These are phyloP conservation scores for Barnettozyma salicaria DNA, from an alignment of 805 yeast genomes.

Conservation along the genomic window DNA sequence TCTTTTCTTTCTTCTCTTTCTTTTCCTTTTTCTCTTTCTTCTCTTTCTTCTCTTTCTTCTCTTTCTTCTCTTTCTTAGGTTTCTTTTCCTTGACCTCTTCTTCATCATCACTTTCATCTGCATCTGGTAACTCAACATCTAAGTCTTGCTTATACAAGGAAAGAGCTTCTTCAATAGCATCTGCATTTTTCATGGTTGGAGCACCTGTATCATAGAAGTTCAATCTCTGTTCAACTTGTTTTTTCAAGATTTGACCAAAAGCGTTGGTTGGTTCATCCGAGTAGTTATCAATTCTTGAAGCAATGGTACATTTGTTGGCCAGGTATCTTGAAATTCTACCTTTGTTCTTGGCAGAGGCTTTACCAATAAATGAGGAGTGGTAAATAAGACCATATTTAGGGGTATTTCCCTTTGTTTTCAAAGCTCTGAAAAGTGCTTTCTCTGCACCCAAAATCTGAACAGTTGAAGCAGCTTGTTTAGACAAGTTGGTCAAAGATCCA, in stretches of 20 bases:
- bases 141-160: constrained; percentile 46
- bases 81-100: constrained; percentile 31
- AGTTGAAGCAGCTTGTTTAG: constrained; percentile 98
- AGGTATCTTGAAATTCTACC: constrained; percentile 98
- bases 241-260: constrained; percentile 85
- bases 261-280: constrained; percentile 89
- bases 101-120: constrained; percentile 32
- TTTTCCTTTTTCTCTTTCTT: constrained; percentile 46
- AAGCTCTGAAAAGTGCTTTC: constrained; percentile 97
- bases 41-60: constrained; percentile 45
- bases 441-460: constrained; percentile 99
- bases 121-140: constrained; percentile 39
- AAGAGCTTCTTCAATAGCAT: constrained; percentile 90
- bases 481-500: constrained; percentile 92
- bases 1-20: constrained; percentile 46
- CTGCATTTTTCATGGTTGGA: constrained; percentile 92
- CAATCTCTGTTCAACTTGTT: constrained; percentile 97
- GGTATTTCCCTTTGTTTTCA: constrained; percentile 97
- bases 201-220: constrained; percentile 94
- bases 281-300: constrained; percentile 96
- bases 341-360: constrained; percentile 94
- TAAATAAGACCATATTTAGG: constrained; percentile 97
- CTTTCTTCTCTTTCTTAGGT: constrained; percentile 40
- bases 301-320: constrained; percentile 98
- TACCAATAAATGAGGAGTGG: constrained; percentile 95